A percentile compares a stretch with the other conserved stretches of the same genome.
These are phyloP conservation scores for Xylariaceae sp. DNA, from an alignment of 2,329 filamentous ascomycete species.

Conservation along the genomic window DNA sequence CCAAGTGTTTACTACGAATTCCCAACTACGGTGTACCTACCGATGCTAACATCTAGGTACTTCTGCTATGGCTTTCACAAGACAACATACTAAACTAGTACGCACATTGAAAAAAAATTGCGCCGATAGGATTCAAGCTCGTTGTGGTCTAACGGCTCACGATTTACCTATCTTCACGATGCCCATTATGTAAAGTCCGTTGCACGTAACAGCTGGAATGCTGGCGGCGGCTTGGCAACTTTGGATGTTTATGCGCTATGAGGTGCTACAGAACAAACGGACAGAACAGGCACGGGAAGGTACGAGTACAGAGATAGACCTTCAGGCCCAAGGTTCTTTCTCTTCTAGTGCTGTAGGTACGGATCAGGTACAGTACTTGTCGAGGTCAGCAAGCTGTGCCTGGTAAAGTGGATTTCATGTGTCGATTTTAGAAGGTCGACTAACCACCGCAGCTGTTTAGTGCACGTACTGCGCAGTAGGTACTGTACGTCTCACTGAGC, in stretches of 20 bases:
- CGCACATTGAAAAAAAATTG: not conserved
- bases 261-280: not conserved
- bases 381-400: constrained; percentile 15
- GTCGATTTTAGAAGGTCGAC: not conserved
- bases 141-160: not conserved
- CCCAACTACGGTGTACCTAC: not conserved
- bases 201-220: not conserved
- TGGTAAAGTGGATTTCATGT: constrained; percentile 20
- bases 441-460: not conserved
- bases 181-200: not conserved
- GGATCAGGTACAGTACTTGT: not conserved
- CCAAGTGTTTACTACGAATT: not conserved
- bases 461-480: too few relatives aligned
- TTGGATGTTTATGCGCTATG: constrained; percentile 15
- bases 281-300: not conserved
- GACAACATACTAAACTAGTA: not conserved
- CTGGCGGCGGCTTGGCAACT: constrained; percentile 16
- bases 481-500: too few relatives aligned
- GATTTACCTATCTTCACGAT: not conserved
- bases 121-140: not conserved
- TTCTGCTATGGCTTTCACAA: not conserved
- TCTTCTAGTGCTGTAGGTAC: not conserved
- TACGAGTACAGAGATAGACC: not conserved
- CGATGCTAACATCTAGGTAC: not conserved
- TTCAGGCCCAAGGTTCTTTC: too few relatives aligned